Base-by-base conservation (phyloP, 345 rosid genomes). In the Brassica cretica region DNA sequence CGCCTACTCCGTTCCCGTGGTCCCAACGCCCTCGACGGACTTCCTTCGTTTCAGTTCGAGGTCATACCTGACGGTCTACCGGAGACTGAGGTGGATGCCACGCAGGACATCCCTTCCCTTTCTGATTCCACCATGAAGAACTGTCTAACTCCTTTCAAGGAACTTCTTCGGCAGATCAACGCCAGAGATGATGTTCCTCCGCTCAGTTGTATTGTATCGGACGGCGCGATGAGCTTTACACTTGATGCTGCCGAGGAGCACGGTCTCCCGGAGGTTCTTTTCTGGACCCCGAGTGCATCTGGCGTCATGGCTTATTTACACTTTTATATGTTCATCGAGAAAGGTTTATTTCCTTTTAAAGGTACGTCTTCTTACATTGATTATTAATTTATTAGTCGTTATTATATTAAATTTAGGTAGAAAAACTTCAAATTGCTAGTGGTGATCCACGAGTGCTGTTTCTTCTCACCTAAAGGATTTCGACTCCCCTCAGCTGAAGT, bases 51-150 rank as follows among this genome's bases (percentile, higher is more conserved):
- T 72, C 63, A 73, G 14, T 84, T 79, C 14, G 78, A 79, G 29
- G 18, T 81, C 3, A 86, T 84, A 8, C 80, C 86, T 1, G 87
- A 86, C 8, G 87, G 86, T 7, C 71, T 86, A 8, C 83, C 75
- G 0, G 73, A 74, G 9, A 24, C 51, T 1, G 73, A 74, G 2
- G 75, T 15, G 5, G 74, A 83, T 4, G 69, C 27, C 12, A 82
- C 84, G 1, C 87, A 82, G 19, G 79, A 82, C 37, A 65, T 80
- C 1, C 68, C 85, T 5, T 18, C 84, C 16, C 60, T 84, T 3
- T 80, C 77, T 15, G 77, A 66, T 4, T 81, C 86, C 35, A 81
- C 77, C 9, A 37, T 33, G 32, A 78, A 30, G 15, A 51, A 60
- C 6, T 71, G 81, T 62, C 68, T 68, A 8, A 61, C 67, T 66